Evolutionary conservation across 495 filamentous ascomycete genomes (phyloP).

Genomic region (Entonaema liquescens): DNA sequence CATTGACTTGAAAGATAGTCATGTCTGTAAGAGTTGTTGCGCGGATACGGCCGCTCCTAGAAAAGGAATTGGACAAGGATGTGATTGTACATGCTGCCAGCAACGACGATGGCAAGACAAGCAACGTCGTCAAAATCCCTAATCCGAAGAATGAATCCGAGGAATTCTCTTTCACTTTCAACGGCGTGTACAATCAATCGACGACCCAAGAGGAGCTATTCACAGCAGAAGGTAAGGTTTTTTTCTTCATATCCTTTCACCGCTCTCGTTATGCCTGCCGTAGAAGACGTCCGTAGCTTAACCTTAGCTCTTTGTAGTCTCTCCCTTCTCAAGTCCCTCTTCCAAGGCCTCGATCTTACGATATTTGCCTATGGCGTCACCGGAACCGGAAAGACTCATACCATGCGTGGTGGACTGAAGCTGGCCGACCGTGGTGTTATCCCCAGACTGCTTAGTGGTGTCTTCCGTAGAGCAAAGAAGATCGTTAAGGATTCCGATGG

Average conservation of each 20-base stretch:
- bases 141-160: constrained; percentile 93
- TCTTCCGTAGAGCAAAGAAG: constrained; percentile 87
- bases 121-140: constrained; percentile 84
- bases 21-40: constrained; percentile 88
- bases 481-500: constrained; percentile 84
- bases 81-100: constrained; percentile 75
- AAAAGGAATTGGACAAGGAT: constrained; percentile 82
- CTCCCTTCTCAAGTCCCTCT: constrained; percentile 84
- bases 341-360: constrained; percentile 92
- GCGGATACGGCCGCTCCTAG: constrained; percentile 85
- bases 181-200: constrained; percentile 83
- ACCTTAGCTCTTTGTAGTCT: constrained; percentile 47
- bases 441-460: constrained; percentile 83
- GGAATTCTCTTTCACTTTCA: constrained; percentile 94
- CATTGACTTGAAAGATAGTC: constrained; percentile 19
- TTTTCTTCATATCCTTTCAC: constrained; percentile 7
- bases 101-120: constrained; percentile 63
- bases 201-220: constrained; percentile 87
- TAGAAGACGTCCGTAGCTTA: constrained; percentile 14
- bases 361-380: constrained; percentile 97
- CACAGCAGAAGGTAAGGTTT: constrained; percentile 78
- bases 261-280: neutral
- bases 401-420: constrained; percentile 93
- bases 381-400: constrained; percentile 96
- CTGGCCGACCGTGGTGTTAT: constrained; percentile 91